Conservation (phyloP, 495 filamentous ascomycete genomes). For the Penicillium paradoxum region DNA sequence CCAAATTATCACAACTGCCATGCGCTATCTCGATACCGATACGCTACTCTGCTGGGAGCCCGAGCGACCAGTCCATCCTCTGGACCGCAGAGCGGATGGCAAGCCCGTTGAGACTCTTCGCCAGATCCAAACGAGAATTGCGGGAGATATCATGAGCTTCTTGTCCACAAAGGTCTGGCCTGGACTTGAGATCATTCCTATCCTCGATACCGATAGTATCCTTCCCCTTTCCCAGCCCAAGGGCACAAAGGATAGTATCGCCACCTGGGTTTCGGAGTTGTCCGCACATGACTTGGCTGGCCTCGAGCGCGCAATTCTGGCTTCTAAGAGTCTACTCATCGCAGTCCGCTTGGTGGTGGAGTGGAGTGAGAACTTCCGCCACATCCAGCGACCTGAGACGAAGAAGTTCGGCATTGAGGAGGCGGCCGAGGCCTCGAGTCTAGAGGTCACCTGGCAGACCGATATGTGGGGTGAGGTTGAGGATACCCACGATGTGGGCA, state of each 20-base stretch:
- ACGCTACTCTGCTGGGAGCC: conserved; percentile 91
- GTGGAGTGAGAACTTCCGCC: conserved; percentile 73
- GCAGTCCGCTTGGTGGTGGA: conserved; percentile 74
- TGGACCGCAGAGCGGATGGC: conserved; percentile 27
- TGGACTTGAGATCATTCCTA: conserved; percentile 68
- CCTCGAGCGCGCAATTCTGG: conserved; percentile 75
- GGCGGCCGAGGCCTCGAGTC: conserved; percentile 67
- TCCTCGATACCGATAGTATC: conserved; percentile 68
- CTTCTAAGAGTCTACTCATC: conserved; percentile 78
- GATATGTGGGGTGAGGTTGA: conserved; percentile 93
- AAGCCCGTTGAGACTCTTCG: conserved; percentile 51
- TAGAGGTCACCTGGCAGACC: conserved; percentile 91
- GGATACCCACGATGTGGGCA: conserved; percentile 96
- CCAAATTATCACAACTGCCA: conserved; percentile 58
- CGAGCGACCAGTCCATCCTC: conserved; percentile 36
- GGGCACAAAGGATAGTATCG: conserved; percentile 67
- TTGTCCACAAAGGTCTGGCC: conserved; percentile 78
- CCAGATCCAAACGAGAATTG: conserved; percentile 63
- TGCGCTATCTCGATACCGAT: conserved; percentile 89
- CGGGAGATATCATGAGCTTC: conserved; percentile 62
- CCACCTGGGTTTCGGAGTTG: conserved; percentile 71
- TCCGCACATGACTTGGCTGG: conserved; percentile 75
- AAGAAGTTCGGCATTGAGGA: conserved; percentile 52
- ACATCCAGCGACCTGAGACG: conserved; percentile 28
- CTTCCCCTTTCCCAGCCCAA: conserved; percentile 65